These are phyloP conservation scores for Sporothrix sp. DNA, from an alignment of 2,329 filamentous ascomycete species.

Conservation along the genomic window DNA sequence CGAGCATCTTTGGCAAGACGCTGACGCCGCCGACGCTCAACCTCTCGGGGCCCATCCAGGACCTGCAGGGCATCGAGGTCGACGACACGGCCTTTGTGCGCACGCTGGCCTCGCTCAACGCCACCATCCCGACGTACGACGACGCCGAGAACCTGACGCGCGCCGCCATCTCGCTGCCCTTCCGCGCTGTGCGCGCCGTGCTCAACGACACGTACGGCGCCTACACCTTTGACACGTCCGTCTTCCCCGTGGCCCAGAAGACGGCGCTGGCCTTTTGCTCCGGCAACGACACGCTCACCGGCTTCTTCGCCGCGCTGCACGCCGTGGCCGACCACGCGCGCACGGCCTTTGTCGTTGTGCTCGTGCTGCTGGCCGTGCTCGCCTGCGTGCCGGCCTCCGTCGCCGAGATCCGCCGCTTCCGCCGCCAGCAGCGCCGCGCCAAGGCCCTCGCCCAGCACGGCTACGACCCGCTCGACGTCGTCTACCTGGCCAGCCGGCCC, in stretches of 20 bases:
- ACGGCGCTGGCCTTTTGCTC: conserved; percentile 80
- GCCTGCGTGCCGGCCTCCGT: conserved; percentile 67
- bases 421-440: conserved; percentile 59
- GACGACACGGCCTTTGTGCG: conserved; percentile 55
- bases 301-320: conserved; percentile 70
- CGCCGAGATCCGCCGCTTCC: conserved; percentile 69
- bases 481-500: conserved; percentile 79
- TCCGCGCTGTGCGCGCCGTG: conserved; percentile 64
- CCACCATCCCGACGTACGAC: conserved; percentile 70
- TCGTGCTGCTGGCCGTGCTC: conserved; percentile 40
- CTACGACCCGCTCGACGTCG: conserved; percentile 74
- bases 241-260: conserved; percentile 78
- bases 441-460: conserved; percentile 49
- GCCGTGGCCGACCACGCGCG: conserved; percentile 57
- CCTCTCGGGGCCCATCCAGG: conserved; percentile 52
- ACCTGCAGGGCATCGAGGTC: conserved; percentile 61
- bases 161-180: conserved; percentile 64
- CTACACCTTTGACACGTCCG: conserved; percentile 67
- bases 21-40: conserved; percentile 42
- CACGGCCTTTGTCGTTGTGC: conserved; percentile 65
- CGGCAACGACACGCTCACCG: conserved; percentile 67
- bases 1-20: conserved; percentile 33
- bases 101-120: conserved; percentile 62
- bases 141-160: conserved; percentile 76
- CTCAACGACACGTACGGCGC: conserved; percentile 61